Evolutionary conservation across 495 filamentous ascomycete genomes (phyloP).

Genomic region (Massariosphaeria phaeospora): DNA sequence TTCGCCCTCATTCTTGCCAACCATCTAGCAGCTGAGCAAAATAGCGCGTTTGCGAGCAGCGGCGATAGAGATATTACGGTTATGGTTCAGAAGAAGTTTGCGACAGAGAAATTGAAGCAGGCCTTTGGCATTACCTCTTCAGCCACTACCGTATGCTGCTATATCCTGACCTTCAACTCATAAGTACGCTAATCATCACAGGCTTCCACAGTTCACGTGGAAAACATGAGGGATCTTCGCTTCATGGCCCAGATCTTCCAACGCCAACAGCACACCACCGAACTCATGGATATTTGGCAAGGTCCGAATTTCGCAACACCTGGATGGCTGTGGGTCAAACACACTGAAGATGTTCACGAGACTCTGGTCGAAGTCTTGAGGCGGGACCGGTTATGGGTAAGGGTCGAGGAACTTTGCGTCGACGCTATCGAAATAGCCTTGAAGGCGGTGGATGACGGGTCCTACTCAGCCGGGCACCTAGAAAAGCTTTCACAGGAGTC

Average conservation of each 20-base stretch:
- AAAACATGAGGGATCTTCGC: slow-evolving; percentile 19
- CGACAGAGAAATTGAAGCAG: background rate
- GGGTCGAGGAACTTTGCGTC: no score
- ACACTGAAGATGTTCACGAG: slow-evolving; percentile 1
- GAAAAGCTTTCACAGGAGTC: no score
- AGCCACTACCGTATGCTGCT: slow-evolving; percentile 1
- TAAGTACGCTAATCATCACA: background rate
- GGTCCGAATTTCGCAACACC: background rate
- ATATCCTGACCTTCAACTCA: background rate
- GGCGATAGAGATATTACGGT: no score
- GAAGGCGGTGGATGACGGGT: no score
- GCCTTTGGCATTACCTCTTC: slow-evolving; percentile 3
- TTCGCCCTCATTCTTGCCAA: slow-evolving; percentile 20
- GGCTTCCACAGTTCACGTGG: slow-evolving; percentile 1
- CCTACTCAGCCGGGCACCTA: no score
- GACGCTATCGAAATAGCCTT: no score
- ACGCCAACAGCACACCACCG: background rate
- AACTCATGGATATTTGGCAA: slow-evolving; percentile 2
- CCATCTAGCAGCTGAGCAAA: background rate
- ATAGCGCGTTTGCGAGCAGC: background rate
- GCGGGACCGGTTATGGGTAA: no score
- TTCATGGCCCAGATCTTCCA: slow-evolving; percentile 18
- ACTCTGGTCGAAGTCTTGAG: slow-evolving; percentile 5
- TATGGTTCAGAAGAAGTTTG: slow-evolving; percentile 1
- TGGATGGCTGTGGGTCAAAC: no score